Conservation (phyloP, 2,329 filamentous ascomycete genomes). For the Colletotrichum sp. region DNA sequence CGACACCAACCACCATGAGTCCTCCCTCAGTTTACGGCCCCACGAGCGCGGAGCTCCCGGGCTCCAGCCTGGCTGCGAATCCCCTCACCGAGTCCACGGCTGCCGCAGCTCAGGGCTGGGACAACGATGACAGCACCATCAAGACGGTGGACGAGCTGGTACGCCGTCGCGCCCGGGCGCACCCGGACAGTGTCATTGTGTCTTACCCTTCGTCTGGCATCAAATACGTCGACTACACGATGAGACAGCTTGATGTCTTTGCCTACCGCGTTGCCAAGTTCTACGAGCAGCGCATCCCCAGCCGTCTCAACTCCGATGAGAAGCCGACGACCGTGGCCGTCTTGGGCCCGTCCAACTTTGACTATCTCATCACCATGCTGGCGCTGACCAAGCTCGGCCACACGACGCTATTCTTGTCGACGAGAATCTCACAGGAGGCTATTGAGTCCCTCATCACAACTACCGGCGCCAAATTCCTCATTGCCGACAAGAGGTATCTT, state of each 20-base stretch:
- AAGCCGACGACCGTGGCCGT: constrained; percentile 48
- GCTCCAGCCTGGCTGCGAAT: constrained; percentile 1
- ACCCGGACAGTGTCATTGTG: constrained; percentile 37
- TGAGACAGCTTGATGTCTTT: constrained; percentile 48
- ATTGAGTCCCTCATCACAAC: constrained; percentile 31
- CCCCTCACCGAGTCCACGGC: neutral
- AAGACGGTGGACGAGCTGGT: constrained; percentile 29
- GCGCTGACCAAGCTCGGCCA: constrained; percentile 61
- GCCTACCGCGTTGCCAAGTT: constrained; percentile 29
- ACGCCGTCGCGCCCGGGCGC: constrained; percentile 26
- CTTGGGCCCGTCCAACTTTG: constrained; percentile 57
- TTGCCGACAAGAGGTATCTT: constrained; percentile 27
- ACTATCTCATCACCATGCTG: constrained; percentile 58
- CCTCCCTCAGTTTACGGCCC: constrained; percentile 21
- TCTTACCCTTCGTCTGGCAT: constrained; percentile 48
- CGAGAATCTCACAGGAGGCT: constrained; percentile 35
- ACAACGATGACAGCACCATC: constrained; percentile 24
- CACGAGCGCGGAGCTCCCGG: constrained; percentile 8
- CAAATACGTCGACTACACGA: constrained; percentile 50
- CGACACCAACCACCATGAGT: constrained; percentile 6
- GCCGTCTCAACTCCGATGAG: constrained; percentile 24
- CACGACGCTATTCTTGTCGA: constrained; percentile 44
- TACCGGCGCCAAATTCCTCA: constrained; percentile 28
- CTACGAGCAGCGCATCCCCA: constrained; percentile 26
- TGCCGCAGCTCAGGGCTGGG: neutral